Evolutionary conservation across 2,329 filamentous ascomycete species (phyloP).

Genomic region (Xylaria sp.): DNA sequence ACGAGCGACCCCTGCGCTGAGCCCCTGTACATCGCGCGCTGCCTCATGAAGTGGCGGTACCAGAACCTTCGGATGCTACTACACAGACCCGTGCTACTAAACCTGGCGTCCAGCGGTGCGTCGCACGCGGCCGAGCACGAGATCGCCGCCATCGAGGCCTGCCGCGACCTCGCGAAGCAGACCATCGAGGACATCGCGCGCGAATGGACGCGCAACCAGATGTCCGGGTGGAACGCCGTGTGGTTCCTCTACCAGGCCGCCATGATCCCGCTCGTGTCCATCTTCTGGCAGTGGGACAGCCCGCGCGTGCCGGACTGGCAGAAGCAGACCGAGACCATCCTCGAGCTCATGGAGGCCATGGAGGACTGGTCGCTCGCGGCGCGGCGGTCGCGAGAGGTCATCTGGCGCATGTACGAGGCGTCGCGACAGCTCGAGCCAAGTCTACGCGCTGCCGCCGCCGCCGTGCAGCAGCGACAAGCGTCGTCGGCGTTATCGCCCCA

Average conservation of each 20-base stretch:
- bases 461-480: constrained; percentile 41
- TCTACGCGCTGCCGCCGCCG: constrained; percentile 45
- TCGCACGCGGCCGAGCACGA: constrained; percentile 69
- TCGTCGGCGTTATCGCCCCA: constrained; percentile 39
- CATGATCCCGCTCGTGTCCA: constrained; percentile 80
- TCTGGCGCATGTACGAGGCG: constrained; percentile 72
- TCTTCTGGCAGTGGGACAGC: constrained; percentile 74
- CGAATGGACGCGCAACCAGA: constrained; percentile 78
- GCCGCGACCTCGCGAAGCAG: constrained; percentile 74
- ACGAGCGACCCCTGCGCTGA: constrained; percentile 75
- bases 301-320: constrained; percentile 63
- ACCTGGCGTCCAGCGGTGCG: constrained; percentile 67
- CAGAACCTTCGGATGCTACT: constrained; percentile 81
- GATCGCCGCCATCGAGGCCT: constrained; percentile 73
- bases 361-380: constrained; percentile 73
- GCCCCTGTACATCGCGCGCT: constrained; percentile 74
- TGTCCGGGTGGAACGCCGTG: constrained; percentile 83
- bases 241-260: constrained; percentile 85
- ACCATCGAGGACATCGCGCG: constrained; percentile 78
- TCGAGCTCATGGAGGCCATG: constrained; percentile 71
- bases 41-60: constrained; percentile 85
- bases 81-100: constrained; percentile 77
- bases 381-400: constrained; percentile 70
- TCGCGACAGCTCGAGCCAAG: constrained; percentile 55
- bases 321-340: constrained; percentile 67